These are phyloP conservation scores for Kickxella alabastrina DNA, from an alignment of 192 early-diverging fungal genomes.

Conservation along the genomic window DNA sequence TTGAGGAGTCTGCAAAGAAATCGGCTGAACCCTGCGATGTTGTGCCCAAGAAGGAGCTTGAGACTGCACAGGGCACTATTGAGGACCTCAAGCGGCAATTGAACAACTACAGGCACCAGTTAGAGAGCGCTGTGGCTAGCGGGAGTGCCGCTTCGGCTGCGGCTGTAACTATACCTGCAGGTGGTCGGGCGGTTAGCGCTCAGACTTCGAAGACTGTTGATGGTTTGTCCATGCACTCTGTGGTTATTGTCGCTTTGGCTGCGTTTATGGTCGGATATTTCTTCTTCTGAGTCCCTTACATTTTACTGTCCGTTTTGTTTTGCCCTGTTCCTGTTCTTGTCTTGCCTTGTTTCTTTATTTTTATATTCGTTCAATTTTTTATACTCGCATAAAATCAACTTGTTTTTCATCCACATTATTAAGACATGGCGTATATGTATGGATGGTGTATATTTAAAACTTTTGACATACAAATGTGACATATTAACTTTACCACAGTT, in stretches of 20 bases:
- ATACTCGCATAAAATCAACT: no score
- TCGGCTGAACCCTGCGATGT: conserved; percentile 11
- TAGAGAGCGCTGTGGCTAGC: no score
- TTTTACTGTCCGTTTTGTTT: background rate
- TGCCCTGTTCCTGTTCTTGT: background rate
- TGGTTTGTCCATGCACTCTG: conserved; percentile 60
- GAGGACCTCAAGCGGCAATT: conserved; percentile 34
- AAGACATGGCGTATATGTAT: no score
- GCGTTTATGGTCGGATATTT: conserved; percentile 63
- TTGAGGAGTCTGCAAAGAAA: conserved; percentile 7
- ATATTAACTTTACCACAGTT: no score
- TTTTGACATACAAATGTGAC: no score
- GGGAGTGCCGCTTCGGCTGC: conserved; percentile 1
- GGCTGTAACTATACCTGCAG: background rate
- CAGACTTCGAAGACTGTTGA: conserved; percentile 48
- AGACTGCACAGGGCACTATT: conserved; percentile 37
- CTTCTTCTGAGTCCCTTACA: conserved; percentile 53
- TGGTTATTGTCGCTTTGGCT: conserved; percentile 55
- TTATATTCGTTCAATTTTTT: background rate
- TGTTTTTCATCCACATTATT: no score
- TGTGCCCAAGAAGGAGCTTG: conserved; percentile 35
- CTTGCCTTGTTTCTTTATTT: background rate
- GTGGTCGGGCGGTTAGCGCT: no score
- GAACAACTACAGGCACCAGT: conserved; percentile 22
- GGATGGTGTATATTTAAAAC: no score